Conservation (phyloP, 2,329 filamentous ascomycete genomes). For the Aspergillus eucalypticola region DNA sequence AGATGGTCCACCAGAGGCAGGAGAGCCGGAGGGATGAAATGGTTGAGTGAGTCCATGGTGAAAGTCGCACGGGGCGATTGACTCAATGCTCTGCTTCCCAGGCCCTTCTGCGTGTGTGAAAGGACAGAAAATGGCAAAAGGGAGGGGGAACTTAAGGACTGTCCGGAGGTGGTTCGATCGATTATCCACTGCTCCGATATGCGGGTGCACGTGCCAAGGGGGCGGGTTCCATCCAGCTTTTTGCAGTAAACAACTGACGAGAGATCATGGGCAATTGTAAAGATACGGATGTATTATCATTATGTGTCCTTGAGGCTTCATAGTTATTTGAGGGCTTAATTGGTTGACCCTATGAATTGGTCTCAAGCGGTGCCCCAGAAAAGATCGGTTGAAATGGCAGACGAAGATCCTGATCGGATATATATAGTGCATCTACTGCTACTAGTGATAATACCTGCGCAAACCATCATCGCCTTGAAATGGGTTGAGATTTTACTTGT, state of each 20-base stretch:
- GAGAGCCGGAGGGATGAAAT: constrained; percentile 25
- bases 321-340: neutral
- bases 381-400: too few relatives aligned
- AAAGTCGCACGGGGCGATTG: constrained; percentile 17
- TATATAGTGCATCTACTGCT: too few relatives aligned
- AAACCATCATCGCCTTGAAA: too few relatives aligned
- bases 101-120: neutral
- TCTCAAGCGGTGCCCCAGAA: too few relatives aligned
- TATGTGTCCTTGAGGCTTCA: neutral
- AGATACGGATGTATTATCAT: neutral
- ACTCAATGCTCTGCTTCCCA: constrained; percentile 10
- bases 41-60: constrained; percentile 29
- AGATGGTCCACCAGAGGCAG: constrained; percentile 23
- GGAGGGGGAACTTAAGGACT: neutral
- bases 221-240: neutral
- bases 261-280: neutral
- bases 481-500: too few relatives aligned
- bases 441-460: too few relatives aligned
- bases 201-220: constrained; percentile 20
- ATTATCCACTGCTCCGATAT: constrained; percentile 20
- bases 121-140: neutral
- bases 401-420: too few relatives aligned
- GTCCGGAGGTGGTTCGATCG: constrained; percentile 18
- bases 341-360: too few relatives aligned
- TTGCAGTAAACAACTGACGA: neutral